Evolutionary conservation across 1,284 basidiomycete genomes (phyloP).

Genomic region (Marasmius oreades): DNA sequence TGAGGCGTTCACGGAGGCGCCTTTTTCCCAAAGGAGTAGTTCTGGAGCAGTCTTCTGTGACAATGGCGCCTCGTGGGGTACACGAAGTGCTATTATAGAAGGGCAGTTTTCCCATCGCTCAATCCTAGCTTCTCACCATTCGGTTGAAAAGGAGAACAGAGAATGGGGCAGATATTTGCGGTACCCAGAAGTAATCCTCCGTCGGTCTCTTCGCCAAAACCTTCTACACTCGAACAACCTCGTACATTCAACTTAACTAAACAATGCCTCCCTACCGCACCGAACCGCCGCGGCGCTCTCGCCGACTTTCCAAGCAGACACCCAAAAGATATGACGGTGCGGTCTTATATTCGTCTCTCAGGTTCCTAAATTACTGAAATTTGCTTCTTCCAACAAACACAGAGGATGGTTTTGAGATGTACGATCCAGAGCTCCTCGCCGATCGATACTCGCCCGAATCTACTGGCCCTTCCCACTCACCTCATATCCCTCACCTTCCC

Average conservation of each 20-base stretch:
- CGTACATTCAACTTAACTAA: not conserved
- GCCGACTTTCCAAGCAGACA: constrained; percentile 32
- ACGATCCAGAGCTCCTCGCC: not conserved
- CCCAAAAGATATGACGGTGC: constrained; percentile 27
- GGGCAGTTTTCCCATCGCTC: constrained; percentile 19
- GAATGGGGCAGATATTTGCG: not conserved
- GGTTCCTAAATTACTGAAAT: not conserved
- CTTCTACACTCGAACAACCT: not conserved
- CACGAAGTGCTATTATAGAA: constrained; percentile 36
- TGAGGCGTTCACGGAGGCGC: not conserved
- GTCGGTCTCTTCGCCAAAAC: not conserved
- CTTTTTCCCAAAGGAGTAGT: constrained; percentile 4
- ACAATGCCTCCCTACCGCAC: constrained; percentile 30
- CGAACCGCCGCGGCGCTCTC: constrained; percentile 17
- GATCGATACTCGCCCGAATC: not conserved
- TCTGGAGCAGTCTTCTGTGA: constrained; percentile 14
- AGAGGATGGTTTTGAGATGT: constrained; percentile 18
- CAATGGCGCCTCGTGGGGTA: constrained; percentile 24
- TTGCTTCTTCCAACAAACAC: not conserved
- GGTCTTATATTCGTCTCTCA: constrained; percentile 13
- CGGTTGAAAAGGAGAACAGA: constrained; percentile 32
- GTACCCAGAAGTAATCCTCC: not conserved
- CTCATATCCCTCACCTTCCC: constrained; percentile 9
- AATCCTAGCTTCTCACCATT: constrained; percentile 17
- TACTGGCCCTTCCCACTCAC: not conserved